Percentiles rank a stretch among this genome's conserved stretches.
phyloP scores from a whole-genome alignment of 2,329 filamentous ascomycete genomes.

The Fusarium heterosporum region DNA sequence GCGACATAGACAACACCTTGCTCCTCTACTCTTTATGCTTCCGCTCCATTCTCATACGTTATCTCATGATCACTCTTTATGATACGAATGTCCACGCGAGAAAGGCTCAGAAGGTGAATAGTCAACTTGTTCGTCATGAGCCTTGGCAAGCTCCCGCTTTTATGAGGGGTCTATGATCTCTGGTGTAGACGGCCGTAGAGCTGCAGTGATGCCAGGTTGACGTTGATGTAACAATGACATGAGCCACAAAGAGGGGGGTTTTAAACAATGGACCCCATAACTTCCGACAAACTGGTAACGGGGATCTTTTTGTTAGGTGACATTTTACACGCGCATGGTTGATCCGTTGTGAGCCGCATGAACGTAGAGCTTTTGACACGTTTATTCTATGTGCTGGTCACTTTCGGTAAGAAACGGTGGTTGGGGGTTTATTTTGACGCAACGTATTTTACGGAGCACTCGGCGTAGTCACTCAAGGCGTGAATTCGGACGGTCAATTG shows the following conservation, averaged over 20 bases:
- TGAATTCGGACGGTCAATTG: neutral
- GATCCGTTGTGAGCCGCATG: conserved; percentile 30
- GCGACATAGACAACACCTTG: too few relatives aligned
- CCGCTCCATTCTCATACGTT: too few relatives aligned
- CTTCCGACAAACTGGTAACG: conserved; percentile 52
- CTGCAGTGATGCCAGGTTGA: conserved; percentile 28
- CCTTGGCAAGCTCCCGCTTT: too few relatives aligned
- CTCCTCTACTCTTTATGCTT: too few relatives aligned
- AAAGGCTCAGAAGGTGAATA: too few relatives aligned
- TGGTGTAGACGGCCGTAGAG: conserved; percentile 25
- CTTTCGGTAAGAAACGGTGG: too few relatives aligned
- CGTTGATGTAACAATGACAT: conserved; percentile 49
- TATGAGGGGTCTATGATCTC: too few relatives aligned
- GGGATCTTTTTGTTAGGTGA: conserved; percentile 39
- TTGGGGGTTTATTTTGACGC: neutral
- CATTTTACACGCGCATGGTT: conserved; percentile 4
- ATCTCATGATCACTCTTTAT: too few relatives aligned
- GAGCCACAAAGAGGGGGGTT: conserved; percentile 47
- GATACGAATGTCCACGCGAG: too few relatives aligned
- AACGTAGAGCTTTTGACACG: conserved; percentile 51
- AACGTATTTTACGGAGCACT: neutral
- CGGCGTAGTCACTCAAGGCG: neutral
- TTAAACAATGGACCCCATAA: conserved; percentile 52
- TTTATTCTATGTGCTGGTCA: conserved; percentile 51
- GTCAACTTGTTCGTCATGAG: too few relatives aligned